phyloP scores from a whole-genome alignment of 2,329 filamentous ascomycete species.

The Mycosphaerella arachidis region DNA sequence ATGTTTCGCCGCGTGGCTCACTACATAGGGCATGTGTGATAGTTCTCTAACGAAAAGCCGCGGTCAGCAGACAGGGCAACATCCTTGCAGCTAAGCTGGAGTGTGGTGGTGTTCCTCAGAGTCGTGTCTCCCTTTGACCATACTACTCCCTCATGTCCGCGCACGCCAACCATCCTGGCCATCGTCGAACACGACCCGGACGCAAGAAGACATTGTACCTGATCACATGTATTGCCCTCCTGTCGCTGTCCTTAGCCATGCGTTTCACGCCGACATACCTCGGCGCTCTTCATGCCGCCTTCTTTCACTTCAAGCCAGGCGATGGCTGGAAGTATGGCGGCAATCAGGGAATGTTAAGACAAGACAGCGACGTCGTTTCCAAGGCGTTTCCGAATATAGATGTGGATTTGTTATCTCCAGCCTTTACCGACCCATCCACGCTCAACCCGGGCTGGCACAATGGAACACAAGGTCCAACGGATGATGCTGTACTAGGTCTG shows the following conservation, averaged over 20 bases:
- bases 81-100: neutral
- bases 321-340: neutral
- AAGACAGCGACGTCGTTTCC: slow-evolving; percentile 4
- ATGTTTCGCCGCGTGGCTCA: neutral
- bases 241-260: neutral
- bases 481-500: slow-evolving; percentile 12
- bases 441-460: slow-evolving; percentile 16
- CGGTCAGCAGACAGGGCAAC: neutral
- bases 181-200: neutral
- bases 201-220: neutral
- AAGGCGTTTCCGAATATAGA: slow-evolving; percentile 18
- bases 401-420: slow-evolving; percentile 21
- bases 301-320: no score
- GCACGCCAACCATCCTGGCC: neutral
- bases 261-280: neutral
- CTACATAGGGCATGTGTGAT: no score
- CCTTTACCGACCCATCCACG: slow-evolving; percentile 18
- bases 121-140: neutral
- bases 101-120: neutral
- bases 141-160: neutral
- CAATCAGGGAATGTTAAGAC: neutral
- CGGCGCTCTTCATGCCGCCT: neutral
- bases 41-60: neutral
- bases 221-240: neutral
- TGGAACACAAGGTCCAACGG: slow-evolving; percentile 23